Base-by-base conservation (phyloP, 768 basidiomycete genomes). In the Leucocoprinus birnbaumii region DNA sequence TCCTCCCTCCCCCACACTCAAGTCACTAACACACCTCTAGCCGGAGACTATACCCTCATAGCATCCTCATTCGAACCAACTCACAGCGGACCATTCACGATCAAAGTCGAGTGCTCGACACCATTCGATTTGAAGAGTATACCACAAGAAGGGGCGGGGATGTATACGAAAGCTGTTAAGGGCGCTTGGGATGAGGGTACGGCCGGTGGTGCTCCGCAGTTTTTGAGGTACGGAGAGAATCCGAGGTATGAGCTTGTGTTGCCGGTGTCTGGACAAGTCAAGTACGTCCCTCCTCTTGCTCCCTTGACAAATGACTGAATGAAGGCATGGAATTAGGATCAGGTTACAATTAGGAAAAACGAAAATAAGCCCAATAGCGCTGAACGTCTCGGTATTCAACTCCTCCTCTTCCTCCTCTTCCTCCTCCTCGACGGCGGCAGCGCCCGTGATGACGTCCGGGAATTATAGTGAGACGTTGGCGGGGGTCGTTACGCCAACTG, bases 91-190 rank as follows among this genome's bases (percentile, higher is more conserved):
- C 59, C 77, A 8, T 96, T 85, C 68, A 77, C 74, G 1, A 67
- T 97, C 22, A 76, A 75, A 21, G 69, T 92, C 2, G 82, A 89
- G 48, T 82, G 87, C 53, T 80, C 84, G 1, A 65, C 67, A 55
- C 76, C 80, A 1, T 77, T 94, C 49, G 82, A 85, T 16, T 58
- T 97, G 21, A 72, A 72, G 47, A 60, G 82, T 0, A 87, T 97
- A 21, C 83, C 86, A 0, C 82, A 86, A 55, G 96, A 98, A 71
- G 94, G 93, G 0, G 91, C 94, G 0, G 95, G 94, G 0, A 91
- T 97, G 93, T 96, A 87, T 65, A 71, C 70, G 19, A 87, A 89
- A 60, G 64, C 75, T 0, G 61, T 87, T 2, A 78, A 73, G n/a
- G 93, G 91, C 3, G 70, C 75, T 37, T 98, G 95, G 95, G 73